Base-by-base conservation (phyloP, 2,329 filamentous ascomycete species). In the Graphilbum fragrans region DNA sequence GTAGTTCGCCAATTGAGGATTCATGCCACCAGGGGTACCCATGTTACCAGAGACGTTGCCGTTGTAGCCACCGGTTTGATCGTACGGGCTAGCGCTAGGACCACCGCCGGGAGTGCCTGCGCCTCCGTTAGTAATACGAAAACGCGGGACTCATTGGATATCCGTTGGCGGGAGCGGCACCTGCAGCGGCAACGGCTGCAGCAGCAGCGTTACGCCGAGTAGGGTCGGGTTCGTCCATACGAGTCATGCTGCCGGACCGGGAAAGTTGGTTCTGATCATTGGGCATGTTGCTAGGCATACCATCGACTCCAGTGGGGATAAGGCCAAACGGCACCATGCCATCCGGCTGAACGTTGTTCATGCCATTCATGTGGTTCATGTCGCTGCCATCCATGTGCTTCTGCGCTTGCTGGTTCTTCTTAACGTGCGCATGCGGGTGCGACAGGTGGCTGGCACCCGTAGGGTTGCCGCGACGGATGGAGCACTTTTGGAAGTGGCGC, bases 401-500 rank as follows among this genome's bases (percentile, higher is more conserved):
- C 54, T 79, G 73, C 18, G 69, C 67, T 45, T 70, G 66, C 38
- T 75, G 71, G 53, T 76, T 72, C 66, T 87, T 88, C 69, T 87
- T 90, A 56, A 92, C 72, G 63, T 93, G 86, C 49, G 85, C 83
- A 62, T 90, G 84, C 29, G 87, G 86, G 64, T 95, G 87, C 52
- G 88, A 93, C 62, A 98, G 65, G 66, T 98, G 92, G 57, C 85
- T 94, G 48, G 86, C 86, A 53, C 88, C 88, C 16, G 87, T 94
- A 41, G 92, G 90, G 64, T 96, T 96, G 44, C 92, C 92, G 58
- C 92, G 82, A 55, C 92, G 81, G 50, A 95, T 86, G 32, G 92
- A 95, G 67, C 92, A 98, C 70, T 98, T 98, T 63, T 95, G 88
- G 66, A 96, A 98, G 66, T 98, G 92, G 50, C 92, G 86, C 72